Conservation (phyloP, 305 asterid species). For the Fraxinus ornus region DNA sequence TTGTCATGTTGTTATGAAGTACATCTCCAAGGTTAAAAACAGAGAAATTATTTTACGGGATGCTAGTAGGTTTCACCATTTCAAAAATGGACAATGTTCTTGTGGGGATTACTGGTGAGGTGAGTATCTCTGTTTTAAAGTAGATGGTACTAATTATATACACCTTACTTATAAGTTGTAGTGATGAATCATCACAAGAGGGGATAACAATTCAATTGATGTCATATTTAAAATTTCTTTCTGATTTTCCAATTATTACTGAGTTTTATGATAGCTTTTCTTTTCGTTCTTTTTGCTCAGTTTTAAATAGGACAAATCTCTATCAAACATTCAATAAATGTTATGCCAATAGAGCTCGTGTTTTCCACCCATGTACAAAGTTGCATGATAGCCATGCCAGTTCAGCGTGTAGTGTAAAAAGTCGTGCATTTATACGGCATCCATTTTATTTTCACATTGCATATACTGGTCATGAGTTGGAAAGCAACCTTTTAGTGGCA, state of each 20-base stretch:
- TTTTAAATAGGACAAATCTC: background rate
- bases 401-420: background rate
- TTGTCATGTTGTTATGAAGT: slow-evolving; percentile 72
- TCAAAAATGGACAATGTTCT: slow-evolving; percentile 67
- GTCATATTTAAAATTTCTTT: background rate
- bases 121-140: background rate
- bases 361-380: background rate
- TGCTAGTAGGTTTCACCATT: slow-evolving; percentile 81
- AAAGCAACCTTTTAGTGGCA: background rate
- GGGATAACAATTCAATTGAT: background rate
- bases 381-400: background rate
- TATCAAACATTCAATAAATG: background rate
- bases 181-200: background rate
- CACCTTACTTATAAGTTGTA: background rate
- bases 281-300: background rate
- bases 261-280: background rate
- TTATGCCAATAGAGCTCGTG: background rate
- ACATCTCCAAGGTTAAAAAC: slow-evolving; percentile 50
- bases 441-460: background rate
- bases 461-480: background rate
- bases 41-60: slow-evolving; percentile 73
- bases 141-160: background rate
- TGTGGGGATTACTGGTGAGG: slow-evolving; percentile 86
- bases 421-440: background rate
- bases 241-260: background rate